These are phyloP conservation scores for Sesbania bispinosa DNA, from an alignment of 306 rosid species.

Conservation along the genomic window DNA sequence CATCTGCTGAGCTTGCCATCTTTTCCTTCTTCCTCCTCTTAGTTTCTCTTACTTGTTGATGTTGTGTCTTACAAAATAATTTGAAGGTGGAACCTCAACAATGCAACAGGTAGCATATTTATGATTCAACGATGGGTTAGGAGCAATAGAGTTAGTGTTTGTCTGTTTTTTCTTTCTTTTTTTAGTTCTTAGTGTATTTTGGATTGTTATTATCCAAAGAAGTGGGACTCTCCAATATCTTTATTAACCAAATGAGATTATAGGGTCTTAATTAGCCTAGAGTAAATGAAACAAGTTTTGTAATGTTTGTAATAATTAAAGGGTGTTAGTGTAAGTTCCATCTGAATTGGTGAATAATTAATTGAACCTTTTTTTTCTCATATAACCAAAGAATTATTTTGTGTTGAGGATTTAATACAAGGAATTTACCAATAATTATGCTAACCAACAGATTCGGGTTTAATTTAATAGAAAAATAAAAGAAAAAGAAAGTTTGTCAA, in stretches of 20 bases:
- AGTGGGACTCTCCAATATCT: background rate
- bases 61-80: background rate
- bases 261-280: background rate
- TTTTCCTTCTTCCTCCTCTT: background rate
- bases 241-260: background rate
- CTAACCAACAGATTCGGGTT: background rate
- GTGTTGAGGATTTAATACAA: background rate
- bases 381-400: background rate
- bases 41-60: background rate
- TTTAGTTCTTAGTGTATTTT: no score
- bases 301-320: background rate
- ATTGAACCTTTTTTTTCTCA: background rate
- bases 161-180: background rate
- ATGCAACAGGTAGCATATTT: background rate
- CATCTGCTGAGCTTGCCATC: slow-evolving; percentile 36
- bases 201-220: background rate
- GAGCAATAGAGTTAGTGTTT: background rate
- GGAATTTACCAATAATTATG: no score
- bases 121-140: background rate
- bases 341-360: background rate
- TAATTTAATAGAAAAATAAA: background rate
- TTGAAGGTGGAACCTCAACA: slow-evolving; percentile 3
- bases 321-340: background rate
- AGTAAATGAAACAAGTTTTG: background rate
- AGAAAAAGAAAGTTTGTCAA: background rate